Evolutionary conservation across 768 basidiomycete genomes (phyloP), one percentile per base, ranked within the genome.

Genomic region (Daedaleopsis sinensis): DNA sequence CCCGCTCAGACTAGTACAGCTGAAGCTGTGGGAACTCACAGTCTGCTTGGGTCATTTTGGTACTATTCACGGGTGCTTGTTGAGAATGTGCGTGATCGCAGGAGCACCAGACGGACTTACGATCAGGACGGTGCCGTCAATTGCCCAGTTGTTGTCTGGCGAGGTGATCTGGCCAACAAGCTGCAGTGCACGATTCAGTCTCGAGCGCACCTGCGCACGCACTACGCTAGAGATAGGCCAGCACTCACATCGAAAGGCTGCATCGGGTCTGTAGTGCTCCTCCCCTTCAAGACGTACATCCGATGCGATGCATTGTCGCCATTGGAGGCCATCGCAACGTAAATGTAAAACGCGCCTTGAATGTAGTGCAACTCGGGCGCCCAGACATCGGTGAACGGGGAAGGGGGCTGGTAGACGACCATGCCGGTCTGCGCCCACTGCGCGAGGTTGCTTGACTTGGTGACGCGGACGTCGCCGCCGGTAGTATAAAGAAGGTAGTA

Each of bases 91-190:
- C 9, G 21, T 27, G 23, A 18, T 19, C 21, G 13, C 19, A 23
- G 15, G 23, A 50, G 49, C 27, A 13, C 6, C 21, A 12, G n/a
- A 11, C 9, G 18, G 11, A 53, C 38, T 53, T 12, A 53, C 52
- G 8, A 39, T 19, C 36, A 53, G 13, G 5, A 53, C 52, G 1
- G 52, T 53, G 12, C 52, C 52, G 37, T 53, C 52, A 21, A 53
- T 53, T 11, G 52, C 52, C 52, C 52, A 53, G 52, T 53, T 53
- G 21, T 53, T 53, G 19, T 53, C 52, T 1, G 52, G 36, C 15
- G 52, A 21, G 9, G 52, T 53, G 9, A 53, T 42, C 19, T 53
- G 52, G 10, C 52, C 52, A n/a, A 53, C 52, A 1, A 53, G 15
- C 52, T 53, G 15, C 13, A 12, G 16, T n/a, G 1, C 23, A 32